These are phyloP conservation scores for Daldinia sp. DNA, from an alignment of 2,329 filamentous ascomycete genomes.

Conservation along the genomic window DNA sequence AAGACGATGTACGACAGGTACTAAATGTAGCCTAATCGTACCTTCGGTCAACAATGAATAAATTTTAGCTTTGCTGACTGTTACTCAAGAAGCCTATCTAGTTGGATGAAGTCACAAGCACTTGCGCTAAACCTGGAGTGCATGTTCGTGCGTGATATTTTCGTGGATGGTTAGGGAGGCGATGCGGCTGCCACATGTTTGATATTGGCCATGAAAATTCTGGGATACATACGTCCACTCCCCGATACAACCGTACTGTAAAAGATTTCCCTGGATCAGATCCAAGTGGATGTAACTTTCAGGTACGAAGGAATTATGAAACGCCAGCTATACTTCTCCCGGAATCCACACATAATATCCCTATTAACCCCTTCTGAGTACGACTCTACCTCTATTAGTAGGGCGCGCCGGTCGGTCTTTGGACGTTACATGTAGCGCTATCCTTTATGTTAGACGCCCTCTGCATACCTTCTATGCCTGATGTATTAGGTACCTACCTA, in stretches of 20 bases:
- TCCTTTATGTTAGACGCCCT: slow-evolving; percentile 22
- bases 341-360: slow-evolving; percentile 22
- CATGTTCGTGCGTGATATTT: slow-evolving; percentile 24
- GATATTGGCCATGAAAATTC: slow-evolving; percentile 27
- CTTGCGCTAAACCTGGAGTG: slow-evolving; percentile 33
- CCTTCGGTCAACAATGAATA: slow-evolving; percentile 27
- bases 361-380: slow-evolving; percentile 28
- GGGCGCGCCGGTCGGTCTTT: slow-evolving; percentile 22
- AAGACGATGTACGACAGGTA: slow-evolving; percentile 33
- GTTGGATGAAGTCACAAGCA: slow-evolving; percentile 41
- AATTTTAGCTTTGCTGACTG: slow-evolving; percentile 31
- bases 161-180: slow-evolving; percentile 15
- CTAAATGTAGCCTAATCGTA: slow-evolving; percentile 15
- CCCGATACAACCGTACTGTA: slow-evolving; percentile 16
- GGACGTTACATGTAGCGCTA: slow-evolving; percentile 28
- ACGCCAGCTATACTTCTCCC: slow-evolving; percentile 21
- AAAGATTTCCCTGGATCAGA: slow-evolving; percentile 24
- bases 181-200: slow-evolving; percentile 36
- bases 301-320: slow-evolving; percentile 28
- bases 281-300: slow-evolving; percentile 31
- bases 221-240: slow-evolving; percentile 22
- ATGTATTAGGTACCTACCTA: no score
- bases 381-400: slow-evolving; percentile 21
- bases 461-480: no score
- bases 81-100: slow-evolving; percentile 26